phyloP scores from a whole-genome alignment of 306 rosid species.

The Quercus ilex region DNA sequence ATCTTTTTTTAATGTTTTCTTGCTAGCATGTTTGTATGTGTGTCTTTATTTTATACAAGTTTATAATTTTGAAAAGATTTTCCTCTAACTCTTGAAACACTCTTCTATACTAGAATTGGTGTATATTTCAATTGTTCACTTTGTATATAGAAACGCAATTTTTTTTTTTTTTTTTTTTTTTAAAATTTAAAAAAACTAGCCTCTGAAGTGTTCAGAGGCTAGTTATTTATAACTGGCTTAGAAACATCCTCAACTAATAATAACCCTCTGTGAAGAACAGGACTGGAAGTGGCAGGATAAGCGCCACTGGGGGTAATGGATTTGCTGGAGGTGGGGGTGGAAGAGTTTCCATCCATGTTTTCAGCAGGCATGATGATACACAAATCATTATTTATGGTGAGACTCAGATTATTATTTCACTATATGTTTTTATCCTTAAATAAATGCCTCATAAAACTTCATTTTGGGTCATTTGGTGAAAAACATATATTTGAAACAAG shows the following conservation, averaged over 20 bases:
- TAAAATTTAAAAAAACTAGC: too few species aligned
- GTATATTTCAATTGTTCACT: too few species aligned
- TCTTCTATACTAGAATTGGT: too few species aligned
- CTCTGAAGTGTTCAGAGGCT: too few species aligned
- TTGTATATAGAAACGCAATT: too few species aligned
- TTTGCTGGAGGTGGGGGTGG: constrained; percentile 99
- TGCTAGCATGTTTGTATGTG: too few species aligned
- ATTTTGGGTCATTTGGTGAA: not conserved
- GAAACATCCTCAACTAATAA: constrained; percentile 29
- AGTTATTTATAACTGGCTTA: constrained; percentile 17
- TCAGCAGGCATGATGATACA: constrained; percentile 76
- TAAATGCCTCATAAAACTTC: not conserved
- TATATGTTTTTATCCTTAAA: not conserved
- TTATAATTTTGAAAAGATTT: too few species aligned
- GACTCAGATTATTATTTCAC: constrained; percentile 19
- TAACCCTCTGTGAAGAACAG: constrained; percentile 54
- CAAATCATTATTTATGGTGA: constrained; percentile 74
- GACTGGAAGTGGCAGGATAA: constrained; percentile 83
- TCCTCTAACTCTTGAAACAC: too few species aligned
- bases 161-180: too few species aligned
- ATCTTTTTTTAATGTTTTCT: too few species aligned
- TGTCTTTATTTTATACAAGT: too few species aligned
- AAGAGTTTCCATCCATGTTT: constrained; percentile 72
- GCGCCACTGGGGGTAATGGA: constrained; percentile 86
- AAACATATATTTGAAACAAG: not conserved